Base-by-base conservation (phyloP, 73 alveolate species). In the Symbiodinium natans region DNA sequence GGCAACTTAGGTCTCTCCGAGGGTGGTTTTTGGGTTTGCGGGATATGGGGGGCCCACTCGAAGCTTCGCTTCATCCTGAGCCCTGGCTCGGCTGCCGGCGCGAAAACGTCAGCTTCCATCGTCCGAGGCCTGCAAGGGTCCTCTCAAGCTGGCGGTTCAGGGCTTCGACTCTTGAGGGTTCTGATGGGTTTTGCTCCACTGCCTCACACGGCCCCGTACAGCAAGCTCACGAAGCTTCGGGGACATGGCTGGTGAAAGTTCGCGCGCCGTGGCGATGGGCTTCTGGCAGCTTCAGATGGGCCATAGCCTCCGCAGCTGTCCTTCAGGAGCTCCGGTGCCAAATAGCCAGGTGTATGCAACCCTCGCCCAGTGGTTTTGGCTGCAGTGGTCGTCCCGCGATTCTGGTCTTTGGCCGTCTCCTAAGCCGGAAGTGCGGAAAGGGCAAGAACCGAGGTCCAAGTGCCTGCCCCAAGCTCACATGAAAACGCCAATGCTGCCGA, bases 351-450 rank as follows among this genome's bases (percentile, higher is more conserved):
- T 68, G 89, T 90, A 17, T 41, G 97, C 52, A 68, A 29, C 36
- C 80, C 80, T 25, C 80, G 80, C 38, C 80, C 80, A 13, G 80
- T 63, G 33, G 80, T 40, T 19, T 10, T 41, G 48, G 95, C 41
- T 23, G 97, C 80, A 52, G 25, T 29, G 23, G 97, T 90, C 80
- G 80, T 25, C n/a, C 77, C 77, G 39, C 52, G 40, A 11, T 43
- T 85, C 33, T 90, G 97, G 52, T 90, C 97, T 33, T 73, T 90
- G 40, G 97, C 97, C n/a, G 97, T 90, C 77, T 90, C 97, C 97
- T 90, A 46, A 9, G 59, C 13, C 59, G 13, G 59, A 46, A n/a
- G n/a, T n/a, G n/a, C n/a, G n/a, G n/a, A n/a, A n/a, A n/a, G 17
- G 38, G 13, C 77, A 56, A 56, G 33, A 56, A 56, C 19, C 59